Evolutionary conservation across 2,329 filamentous ascomycete species (phyloP), one percentile per base, ranked within the genome.

Genomic region (Botrytis galanthina): DNA sequence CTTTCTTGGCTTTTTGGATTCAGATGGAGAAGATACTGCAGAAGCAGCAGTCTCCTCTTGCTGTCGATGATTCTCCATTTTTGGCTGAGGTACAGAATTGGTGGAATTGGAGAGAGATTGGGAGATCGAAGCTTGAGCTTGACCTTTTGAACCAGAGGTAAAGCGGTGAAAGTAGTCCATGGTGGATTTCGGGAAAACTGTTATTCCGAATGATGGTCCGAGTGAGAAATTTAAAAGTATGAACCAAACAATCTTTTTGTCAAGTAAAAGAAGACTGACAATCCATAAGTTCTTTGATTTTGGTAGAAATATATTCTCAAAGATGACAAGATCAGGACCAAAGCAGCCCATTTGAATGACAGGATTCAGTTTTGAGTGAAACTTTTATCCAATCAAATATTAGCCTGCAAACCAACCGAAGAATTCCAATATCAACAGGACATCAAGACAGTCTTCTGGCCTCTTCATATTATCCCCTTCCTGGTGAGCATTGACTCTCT

Each of bases 1-100:
- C 87, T 95, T 95, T 86, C 94, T 93, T 79, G 89, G 88, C 78
- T 91, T 91, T 26, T 79, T 78, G 10, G 78, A 54, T 71, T 73
- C 72, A 3, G 72, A 64, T 39, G 72, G 61, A 29, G 72, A 62
- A 39, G 72, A 51, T 32, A 48, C 35, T 68, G 71, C 62, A n/a
- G 51, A 26, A n/a, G 64, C 26, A 18, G 60, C 20, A n/a, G 68
- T n/a, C 12, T 73, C 72, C 9, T 73, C 57, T 39, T 71, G 44
- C 29, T 71, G 35, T 42, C 46, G 48, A n/a, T 71, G 63, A 26
- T 71, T 71, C 67, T 73, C 68, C 72, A 73, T 73, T 32, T 51
- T 57, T 32, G 42, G 57, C 35, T 70, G 54, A 70, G 22, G 63
- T 20, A 59, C 61, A 26, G 68, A 70, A 26, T n/a, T 60, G 39